Percentiles rank a stretch among this genome's conserved stretches.
Conservation (phyloP, 2,329 filamentous ascomycete species). For the Talaromyces sp. region DNA sequence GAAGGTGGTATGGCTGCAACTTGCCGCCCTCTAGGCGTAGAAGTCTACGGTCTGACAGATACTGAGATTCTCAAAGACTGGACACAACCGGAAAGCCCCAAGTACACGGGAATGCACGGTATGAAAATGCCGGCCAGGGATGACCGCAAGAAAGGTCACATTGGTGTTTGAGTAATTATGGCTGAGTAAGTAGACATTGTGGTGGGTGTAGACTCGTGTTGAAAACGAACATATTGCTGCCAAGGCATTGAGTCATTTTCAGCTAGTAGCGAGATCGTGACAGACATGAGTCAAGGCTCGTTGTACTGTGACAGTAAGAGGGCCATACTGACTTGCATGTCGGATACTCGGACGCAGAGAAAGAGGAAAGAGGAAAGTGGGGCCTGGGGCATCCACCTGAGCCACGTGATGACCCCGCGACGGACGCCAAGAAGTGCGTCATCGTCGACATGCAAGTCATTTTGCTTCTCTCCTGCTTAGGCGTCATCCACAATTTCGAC, state of each 20-base stretch:
- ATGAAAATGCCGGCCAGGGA: conserved; percentile 50
- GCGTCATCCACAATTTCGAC: background rate
- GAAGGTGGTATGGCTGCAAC: conserved; percentile 57
- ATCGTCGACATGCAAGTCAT: conserved; percentile 2
- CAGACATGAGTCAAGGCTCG: background rate
- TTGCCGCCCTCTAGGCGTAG: conserved; percentile 70
- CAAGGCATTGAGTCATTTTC: background rate
- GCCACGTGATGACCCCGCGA: conserved; percentile 12
- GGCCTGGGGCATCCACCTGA: conserved; percentile 8
- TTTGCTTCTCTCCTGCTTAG: background rate
- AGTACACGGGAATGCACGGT: conserved; percentile 65
- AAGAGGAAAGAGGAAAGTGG: background rate
- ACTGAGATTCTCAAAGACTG: conserved; percentile 56
- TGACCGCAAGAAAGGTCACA: conserved; percentile 13
- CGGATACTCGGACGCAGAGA: background rate
- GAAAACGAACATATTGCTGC: background rate
- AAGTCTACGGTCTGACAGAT: conserved; percentile 64
- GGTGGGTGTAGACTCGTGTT: background rate
- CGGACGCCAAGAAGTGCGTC: conserved; percentile 11
- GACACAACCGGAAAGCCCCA: conserved; percentile 57
- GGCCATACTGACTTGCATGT: background rate
- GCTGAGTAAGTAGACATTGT: background rate
- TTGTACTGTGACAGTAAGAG: background rate
- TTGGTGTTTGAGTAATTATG: background rate
- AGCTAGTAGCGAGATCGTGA: background rate